These are phyloP conservation scores for Ganoderma multipileum DNA, from an alignment of 1,284 basidiomycete genomes.

Conservation along the genomic window DNA sequence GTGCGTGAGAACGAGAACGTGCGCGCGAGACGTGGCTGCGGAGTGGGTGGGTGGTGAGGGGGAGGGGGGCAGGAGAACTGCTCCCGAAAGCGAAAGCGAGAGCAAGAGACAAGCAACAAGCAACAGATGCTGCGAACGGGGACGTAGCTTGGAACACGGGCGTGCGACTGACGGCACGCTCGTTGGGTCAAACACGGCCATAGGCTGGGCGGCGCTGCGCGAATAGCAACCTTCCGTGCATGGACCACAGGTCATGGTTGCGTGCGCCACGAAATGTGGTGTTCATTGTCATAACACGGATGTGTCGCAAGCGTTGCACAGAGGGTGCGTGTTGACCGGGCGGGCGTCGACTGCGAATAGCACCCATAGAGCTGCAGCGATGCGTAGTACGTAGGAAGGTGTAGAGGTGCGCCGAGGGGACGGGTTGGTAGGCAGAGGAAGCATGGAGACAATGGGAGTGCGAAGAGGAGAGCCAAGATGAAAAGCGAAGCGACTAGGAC, in stretches of 20 bases:
- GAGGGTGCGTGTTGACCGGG: background rate
- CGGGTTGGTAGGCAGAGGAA: background rate
- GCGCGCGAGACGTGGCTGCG: background rate
- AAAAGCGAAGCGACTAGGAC: constrained; percentile 21
- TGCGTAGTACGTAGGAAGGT: background rate
- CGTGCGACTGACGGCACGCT: background rate
- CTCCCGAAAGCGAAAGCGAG: background rate
- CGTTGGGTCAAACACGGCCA: background rate
- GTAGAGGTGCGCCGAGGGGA: background rate
- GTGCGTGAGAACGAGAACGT: constrained; percentile 15
- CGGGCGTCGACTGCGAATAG: background rate
- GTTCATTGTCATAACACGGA: background rate
- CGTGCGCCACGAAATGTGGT: background rate
- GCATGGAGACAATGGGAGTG: background rate
- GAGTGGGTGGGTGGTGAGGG: background rate
- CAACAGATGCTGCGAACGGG: background rate
- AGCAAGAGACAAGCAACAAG: background rate
- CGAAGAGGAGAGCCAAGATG: background rate
- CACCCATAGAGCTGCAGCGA: background rate
- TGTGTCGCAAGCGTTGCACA: background rate
- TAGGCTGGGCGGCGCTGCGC: background rate
- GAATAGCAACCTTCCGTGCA: background rate
- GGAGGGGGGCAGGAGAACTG: background rate
- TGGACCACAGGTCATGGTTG: background rate
- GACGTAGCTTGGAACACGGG: background rate